These are phyloP conservation scores for Nannochloris sp. DNA, from an alignment of 139 green algal species.

Conservation along the genomic window DNA sequence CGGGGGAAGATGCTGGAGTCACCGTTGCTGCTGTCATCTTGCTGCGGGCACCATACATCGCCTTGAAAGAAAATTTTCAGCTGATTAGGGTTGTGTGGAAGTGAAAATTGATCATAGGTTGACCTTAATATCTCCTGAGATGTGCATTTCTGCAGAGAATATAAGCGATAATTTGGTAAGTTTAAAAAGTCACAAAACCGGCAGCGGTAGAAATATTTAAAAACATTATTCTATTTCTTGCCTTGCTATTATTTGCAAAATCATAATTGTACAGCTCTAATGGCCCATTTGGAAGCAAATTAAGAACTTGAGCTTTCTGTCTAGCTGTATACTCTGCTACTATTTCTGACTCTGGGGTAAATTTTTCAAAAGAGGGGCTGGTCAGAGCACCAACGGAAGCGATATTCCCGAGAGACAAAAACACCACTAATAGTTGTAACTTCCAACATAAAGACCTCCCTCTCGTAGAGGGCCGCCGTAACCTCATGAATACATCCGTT, in stretches of 20 bases:
- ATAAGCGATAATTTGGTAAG: neutral
- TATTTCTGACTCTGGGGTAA: too few relatives aligned
- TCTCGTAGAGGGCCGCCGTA: too few relatives aligned
- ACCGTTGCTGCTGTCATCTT: too few relatives aligned
- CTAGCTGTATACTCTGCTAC: too few relatives aligned
- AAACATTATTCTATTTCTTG: neutral
- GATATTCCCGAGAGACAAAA: neutral
- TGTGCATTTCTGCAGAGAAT: neutral
- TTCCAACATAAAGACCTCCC: neutral
- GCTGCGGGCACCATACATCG: neutral
- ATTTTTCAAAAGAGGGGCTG: neutral
- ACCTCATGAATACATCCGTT: too few relatives aligned
- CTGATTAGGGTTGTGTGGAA: neutral
- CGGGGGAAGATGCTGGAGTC: neutral
- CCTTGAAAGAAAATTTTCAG: neutral
- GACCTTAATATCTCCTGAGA: neutral
- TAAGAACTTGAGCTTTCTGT: neutral
- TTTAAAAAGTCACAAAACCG: neutral
- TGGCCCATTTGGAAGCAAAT: neutral
- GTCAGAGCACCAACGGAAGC: neutral
- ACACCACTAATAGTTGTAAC: neutral
- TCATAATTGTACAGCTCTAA: neutral
- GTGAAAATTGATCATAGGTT: neutral
- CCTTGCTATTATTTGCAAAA: neutral
- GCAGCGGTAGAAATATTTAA: neutral